Conservation (phyloP, 305 asterid genomes). For the Fraxinus albicans region DNA sequence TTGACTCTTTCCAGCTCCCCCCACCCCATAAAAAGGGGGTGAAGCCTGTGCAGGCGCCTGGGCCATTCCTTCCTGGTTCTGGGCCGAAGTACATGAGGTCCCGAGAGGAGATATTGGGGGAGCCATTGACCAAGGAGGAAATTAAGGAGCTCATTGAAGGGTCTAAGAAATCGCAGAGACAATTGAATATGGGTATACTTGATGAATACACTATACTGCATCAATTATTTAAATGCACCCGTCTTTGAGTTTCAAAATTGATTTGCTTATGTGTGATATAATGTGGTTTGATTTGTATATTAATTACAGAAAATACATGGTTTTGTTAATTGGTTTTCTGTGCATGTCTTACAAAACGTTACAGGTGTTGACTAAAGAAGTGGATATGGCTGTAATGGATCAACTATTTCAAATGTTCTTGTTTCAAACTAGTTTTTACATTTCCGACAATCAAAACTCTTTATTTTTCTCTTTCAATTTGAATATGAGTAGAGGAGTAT, state of each 20-base stretch:
- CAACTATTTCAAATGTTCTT: not conserved
- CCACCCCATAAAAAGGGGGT: slow-evolving; percentile 86
- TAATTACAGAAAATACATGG: not conserved
- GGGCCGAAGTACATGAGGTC: slow-evolving; percentile 76
- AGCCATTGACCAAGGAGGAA: slow-evolving; percentile 74
- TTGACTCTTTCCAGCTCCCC: slow-evolving; percentile 83
- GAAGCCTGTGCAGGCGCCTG: slow-evolving; percentile 91
- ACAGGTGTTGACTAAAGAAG: not conserved
- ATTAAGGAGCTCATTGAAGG: slow-evolving; percentile 51
- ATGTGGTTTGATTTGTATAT: not conserved
- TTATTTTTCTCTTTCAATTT: not conserved
- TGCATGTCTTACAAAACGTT: slow-evolving; percentile 9
- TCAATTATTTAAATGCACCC: not conserved
- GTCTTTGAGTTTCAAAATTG: not conserved
- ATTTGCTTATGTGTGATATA: not conserved
- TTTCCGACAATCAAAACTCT: not conserved
- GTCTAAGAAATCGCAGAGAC: slow-evolving; percentile 54
- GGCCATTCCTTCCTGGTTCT: slow-evolving; percentile 77
- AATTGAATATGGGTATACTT: slow-evolving; percentile 70
- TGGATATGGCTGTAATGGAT: not conserved
- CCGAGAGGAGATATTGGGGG: slow-evolving; percentile 75
- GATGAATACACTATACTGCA: not conserved
- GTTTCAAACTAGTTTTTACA: not conserved
- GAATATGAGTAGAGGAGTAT: slow-evolving; percentile 57
- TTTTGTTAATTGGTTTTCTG: not conserved